phyloP scores from a whole-genome alignment of 176 grass and related monocot genomes.

The sorghum (Sorghum bicolor) region Sorghum_bicolor_NCBIv3 NC_012872.2:60023501-60024000 shows the following conservation, averaged over 20 bases:
- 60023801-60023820: neutral
- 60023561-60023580: neutral
- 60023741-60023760: neutral
- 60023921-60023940: neutral
- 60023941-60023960: neutral
- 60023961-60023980: neutral
- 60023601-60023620: neutral
- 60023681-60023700: neutral
- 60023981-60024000: neutral
- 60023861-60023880: neutral
- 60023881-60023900: neutral
- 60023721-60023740: neutral
- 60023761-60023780: neutral
- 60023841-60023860: constrained; percentile 1
- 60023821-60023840: neutral
- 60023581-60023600: too few relatives aligned
- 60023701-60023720: neutral
- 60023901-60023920: neutral
- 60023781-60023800: neutral
- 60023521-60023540: neutral
- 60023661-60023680: neutral
- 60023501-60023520: neutral
- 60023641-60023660: neutral
- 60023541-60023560: neutral
- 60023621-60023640: neutral